Conservation (phyloP, 1,284 basidiomycete species). For the Agaricales sp. region DNA sequence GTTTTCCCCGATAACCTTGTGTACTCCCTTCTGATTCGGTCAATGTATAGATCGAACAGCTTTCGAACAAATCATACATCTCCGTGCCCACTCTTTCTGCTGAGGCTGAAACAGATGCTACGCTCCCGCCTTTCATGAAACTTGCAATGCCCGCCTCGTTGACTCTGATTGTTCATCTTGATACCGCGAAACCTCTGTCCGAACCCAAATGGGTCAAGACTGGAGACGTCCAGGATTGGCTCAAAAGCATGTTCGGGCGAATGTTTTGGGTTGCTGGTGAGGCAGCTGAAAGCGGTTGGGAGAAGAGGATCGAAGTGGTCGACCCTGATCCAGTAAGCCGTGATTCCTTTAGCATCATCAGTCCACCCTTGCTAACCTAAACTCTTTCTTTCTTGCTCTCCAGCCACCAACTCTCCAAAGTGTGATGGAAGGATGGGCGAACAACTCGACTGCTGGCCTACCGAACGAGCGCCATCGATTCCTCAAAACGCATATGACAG, state of each 20-base stretch:
- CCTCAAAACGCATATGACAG: slow-evolving; percentile 76
- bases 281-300: slow-evolving; percentile 72
- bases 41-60: slow-evolving; percentile 54
- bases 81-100: slow-evolving; percentile 42
- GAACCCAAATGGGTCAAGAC: slow-evolving; percentile 95
- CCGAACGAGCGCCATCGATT: slow-evolving; percentile 77
- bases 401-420: slow-evolving; percentile 88
- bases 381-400: slow-evolving; percentile 6
- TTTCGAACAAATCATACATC: slow-evolving; percentile 66
- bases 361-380: slow-evolving; percentile 7
- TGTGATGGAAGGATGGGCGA: slow-evolving; percentile 81
- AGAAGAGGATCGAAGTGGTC: slow-evolving; percentile 82
- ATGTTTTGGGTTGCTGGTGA: slow-evolving; percentile 72
- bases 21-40: slow-evolving; percentile 10
- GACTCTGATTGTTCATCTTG: slow-evolving; percentile 61
- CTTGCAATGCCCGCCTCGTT: slow-evolving; percentile 38
- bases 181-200: slow-evolving; percentile 78
- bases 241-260: slow-evolving; percentile 78
- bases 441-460: slow-evolving; percentile 67
- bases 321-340: slow-evolving; percentile 94
- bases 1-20: slow-evolving; percentile 17
- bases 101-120: slow-evolving; percentile 35
- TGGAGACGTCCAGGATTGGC: slow-evolving; percentile 89
- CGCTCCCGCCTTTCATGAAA: slow-evolving; percentile 60
- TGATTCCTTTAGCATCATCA: slow-evolving; percentile 18